Conservation (phyloP, 306 rosid genomes). For the Cucumis melo region DNA sequence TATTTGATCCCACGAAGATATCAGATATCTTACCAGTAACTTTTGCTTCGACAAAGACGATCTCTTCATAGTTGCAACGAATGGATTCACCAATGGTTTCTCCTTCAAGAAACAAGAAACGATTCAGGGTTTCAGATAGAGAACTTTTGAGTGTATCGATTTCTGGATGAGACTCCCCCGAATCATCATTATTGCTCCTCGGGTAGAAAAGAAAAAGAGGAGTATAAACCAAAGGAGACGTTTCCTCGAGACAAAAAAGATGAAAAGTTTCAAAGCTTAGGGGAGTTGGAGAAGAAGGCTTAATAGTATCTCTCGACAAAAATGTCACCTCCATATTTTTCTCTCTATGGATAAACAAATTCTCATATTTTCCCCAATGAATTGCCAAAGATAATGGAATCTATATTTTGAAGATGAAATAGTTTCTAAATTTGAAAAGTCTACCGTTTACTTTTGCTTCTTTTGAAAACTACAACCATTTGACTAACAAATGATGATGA, state of each 20-base stretch:
- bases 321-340: background rate
- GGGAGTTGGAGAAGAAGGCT: background rate
- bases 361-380: too few relatives aligned
- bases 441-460: too few relatives aligned
- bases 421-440: too few relatives aligned
- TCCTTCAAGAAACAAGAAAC: slow-evolving; percentile 33
- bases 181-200: background rate
- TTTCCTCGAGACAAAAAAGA: background rate
- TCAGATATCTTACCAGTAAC: background rate
- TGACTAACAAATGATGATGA: too few relatives aligned
- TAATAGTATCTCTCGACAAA: background rate
- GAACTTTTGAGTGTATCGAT: slow-evolving; percentile 21
- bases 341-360: background rate
- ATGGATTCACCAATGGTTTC: background rate
- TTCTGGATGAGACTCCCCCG: background rate
- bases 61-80: background rate
- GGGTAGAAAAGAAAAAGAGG: background rate
- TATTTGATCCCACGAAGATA: background rate
- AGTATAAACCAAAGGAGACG: background rate
- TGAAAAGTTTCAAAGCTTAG: background rate
- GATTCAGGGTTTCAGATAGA: slow-evolving; percentile 22
- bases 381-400: background rate
- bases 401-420: too few relatives aligned
- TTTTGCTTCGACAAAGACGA: background rate
- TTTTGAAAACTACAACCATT: too few relatives aligned